Base-by-base conservation (phyloP, 257 asterid genomes). In the Petunia secreta region DNA sequence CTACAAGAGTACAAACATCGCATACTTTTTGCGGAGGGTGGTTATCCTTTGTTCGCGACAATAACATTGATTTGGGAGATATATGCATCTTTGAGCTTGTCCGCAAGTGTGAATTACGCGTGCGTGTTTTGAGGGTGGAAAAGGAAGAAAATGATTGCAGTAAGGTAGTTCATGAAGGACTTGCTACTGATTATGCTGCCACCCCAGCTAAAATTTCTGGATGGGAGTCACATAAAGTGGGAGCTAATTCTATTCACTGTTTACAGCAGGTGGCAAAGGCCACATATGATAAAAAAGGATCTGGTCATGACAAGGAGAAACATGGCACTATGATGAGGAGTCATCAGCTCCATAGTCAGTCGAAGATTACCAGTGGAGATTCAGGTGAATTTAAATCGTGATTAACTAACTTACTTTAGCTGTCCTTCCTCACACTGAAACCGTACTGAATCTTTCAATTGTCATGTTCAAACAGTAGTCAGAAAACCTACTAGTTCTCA, bases 1-100 rank as follows among this genome's bases (percentile, higher is more conserved):
- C 92, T 60, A 91, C 94, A 82, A 89, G 89, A 88, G 94, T 91
- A 69, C 97, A 91, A 89, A 91, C 98, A 74, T 89, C 97, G 14
- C 98, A 94, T 82, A 94, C 98, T 80, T 90, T 94, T 84, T 94
- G 98, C 65, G 98, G 98, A 85, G 98, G 98, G 65, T 94, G 98
- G 98, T 86, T 93, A 88, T 83, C 90, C 81, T 94, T 94, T 88
- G 98, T 90, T 86, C 98, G 97, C 6, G 98, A 89, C 80, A 94
- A 93, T 80, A 88, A 80, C 79, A 83, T 94, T 50, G 89, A 80
- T 84, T 54, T 90, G 53, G 98, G 98, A 75, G 98, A 94, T 86
- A 88, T 88, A 65, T 94, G 98, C 85, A 89, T 94, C 84, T 94
- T 94, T 85, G 98, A 94, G 87, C 98, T 94, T 57, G 62, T 94